phyloP scores from a whole-genome alignment of 805 yeast genomes.

The Saccharomycopsis sp. region DNA sequence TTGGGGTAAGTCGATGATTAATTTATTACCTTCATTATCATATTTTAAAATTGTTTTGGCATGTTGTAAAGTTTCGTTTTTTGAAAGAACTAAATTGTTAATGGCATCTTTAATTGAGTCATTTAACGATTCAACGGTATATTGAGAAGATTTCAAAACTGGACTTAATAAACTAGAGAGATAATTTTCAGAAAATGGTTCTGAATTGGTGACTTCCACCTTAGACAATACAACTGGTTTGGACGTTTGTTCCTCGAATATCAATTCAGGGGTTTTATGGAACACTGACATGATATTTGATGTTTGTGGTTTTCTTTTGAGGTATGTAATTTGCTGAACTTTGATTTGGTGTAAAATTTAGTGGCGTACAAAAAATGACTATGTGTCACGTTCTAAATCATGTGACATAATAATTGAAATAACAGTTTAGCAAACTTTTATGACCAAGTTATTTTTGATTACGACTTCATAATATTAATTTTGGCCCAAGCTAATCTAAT shows the following conservation, averaged over 20 bases:
- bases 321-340: neutral
- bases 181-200: neutral
- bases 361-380: neutral
- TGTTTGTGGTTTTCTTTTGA: neutral
- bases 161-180: conserved; percentile 6
- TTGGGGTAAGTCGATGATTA: neutral
- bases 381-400: neutral
- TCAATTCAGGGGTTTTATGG: no score
- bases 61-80: neutral
- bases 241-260: neutral
- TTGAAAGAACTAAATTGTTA: neutral
- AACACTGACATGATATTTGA: no score
- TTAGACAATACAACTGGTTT: conserved; percentile 1
- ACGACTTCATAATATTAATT: no score
- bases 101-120: neutral
- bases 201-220: conserved; percentile 8
- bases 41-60: neutral
- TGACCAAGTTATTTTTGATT: no score
- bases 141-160: neutral
- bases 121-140: conserved; percentile 8
- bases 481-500: no score
- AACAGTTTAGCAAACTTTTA: no score
- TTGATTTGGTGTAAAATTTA: neutral
- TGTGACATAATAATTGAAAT: neutral
- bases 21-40: neutral